Evolutionary conservation across 2,329 filamentous ascomycete genomes (phyloP).

Genomic region (Penicillium crustosum): DNA sequence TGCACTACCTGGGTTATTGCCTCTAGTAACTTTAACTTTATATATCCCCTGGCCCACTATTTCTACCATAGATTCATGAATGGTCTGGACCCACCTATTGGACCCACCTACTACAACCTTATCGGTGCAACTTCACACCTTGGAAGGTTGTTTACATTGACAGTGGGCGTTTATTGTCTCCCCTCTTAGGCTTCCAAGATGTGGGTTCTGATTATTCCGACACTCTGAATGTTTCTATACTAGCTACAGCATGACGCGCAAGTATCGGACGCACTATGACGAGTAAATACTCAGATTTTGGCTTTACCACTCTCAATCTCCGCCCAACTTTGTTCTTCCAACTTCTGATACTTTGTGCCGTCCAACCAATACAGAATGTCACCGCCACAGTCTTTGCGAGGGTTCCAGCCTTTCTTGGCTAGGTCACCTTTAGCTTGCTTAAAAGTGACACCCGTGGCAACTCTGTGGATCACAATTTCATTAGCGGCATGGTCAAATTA

Average conservation of each 20-base stretch:
- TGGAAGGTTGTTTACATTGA: not conserved
- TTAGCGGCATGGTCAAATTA: not conserved
- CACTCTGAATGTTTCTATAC: no score
- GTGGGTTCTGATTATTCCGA: no score
- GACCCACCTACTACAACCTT: no score
- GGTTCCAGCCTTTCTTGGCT: slow-evolving; percentile 45
- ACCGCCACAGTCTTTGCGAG: slow-evolving; percentile 30
- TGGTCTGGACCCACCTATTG: no score
- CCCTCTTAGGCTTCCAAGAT: no score
- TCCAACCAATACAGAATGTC: slow-evolving; percentile 50
- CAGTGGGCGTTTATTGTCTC: not conserved
- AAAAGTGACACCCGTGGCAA: slow-evolving; percentile 51
- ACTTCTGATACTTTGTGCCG: slow-evolving; percentile 39
- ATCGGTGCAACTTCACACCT: no score
- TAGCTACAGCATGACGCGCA: no score
- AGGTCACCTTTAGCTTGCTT: slow-evolving; percentile 51
- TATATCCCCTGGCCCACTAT: no score
- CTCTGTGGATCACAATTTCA: slow-evolving; percentile 24
- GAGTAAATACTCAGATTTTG: slow-evolving; percentile 36
- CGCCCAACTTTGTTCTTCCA: slow-evolving; percentile 42
- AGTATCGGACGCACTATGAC: not conserved
- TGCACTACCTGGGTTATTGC: no score
- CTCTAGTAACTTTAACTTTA: no score
- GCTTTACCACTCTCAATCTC: slow-evolving; percentile 45
- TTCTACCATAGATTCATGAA: no score